Evolutionary conservation across 805 yeast species (phyloP).

Genomic region (Ogataea nitratoaversa): DNA sequence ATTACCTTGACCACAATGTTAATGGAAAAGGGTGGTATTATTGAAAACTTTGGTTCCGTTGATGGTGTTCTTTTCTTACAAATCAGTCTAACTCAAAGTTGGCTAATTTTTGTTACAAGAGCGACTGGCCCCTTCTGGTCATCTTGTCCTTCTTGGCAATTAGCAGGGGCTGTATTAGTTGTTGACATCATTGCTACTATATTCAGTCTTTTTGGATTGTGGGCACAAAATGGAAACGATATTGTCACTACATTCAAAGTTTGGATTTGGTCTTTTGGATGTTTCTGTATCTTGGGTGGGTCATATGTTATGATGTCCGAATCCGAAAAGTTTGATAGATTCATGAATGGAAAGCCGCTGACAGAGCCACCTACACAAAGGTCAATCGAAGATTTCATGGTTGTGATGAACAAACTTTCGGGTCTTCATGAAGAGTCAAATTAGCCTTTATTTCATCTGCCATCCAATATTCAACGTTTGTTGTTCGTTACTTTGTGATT

Average conservation of each 20-base stretch:
- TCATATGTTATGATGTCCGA: slow-evolving; percentile 83
- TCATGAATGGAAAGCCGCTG: slow-evolving; percentile 68
- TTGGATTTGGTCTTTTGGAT: slow-evolving; percentile 90
- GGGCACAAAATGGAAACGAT: slow-evolving; percentile 92
- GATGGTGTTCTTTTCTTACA: slow-evolving; percentile 88
- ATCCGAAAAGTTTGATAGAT: slow-evolving; percentile 66
- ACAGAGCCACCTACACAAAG: slow-evolving; percentile 52
- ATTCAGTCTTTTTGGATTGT: slow-evolving; percentile 89
- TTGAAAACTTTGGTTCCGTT: slow-evolving; percentile 86
- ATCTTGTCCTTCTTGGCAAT: slow-evolving; percentile 88
- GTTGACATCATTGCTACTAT: slow-evolving; percentile 86
- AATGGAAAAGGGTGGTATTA: slow-evolving; percentile 79
- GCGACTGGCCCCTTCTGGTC: slow-evolving; percentile 98
- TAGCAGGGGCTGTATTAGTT: slow-evolving; percentile 80
- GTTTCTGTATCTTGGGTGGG: slow-evolving; percentile 90
- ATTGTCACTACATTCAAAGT: slow-evolving; percentile 85
- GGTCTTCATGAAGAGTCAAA: slow-evolving; percentile 79
- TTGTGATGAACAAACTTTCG: slow-evolving; percentile 79
- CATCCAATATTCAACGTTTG: neutral
- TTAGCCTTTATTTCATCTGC: no score
- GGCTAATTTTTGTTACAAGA: slow-evolving; percentile 92
- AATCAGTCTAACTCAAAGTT: slow-evolving; percentile 87
- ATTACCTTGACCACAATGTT: slow-evolving; percentile 87
- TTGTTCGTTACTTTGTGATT: no score
- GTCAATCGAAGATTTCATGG: slow-evolving; percentile 73